Evolutionary conservation across 345 rosid species (phyloP).

Genomic region (Clausena lansium): DNA sequence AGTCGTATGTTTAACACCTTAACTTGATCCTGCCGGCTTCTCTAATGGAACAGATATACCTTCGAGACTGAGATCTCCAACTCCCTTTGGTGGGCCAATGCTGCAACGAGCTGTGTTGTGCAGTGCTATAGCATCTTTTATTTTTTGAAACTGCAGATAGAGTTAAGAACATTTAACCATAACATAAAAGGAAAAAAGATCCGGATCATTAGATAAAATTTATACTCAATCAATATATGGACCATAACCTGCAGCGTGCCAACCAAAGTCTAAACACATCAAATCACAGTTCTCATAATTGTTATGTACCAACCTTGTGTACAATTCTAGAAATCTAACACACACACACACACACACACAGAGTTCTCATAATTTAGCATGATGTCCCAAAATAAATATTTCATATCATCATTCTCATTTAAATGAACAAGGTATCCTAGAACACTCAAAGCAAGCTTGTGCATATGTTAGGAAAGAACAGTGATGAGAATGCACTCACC

Average conservation of each 20-base stretch:
- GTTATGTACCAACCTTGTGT: background rate
- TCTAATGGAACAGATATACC: constrained; percentile 35
- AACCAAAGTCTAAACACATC: background rate
- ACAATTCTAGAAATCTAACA: background rate
- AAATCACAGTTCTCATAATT: background rate
- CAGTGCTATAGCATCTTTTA: constrained; percentile 69
- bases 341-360: background rate
- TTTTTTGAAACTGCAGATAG: constrained; percentile 75
- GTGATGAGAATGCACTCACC: constrained; percentile 34
- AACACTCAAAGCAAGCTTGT: background rate
- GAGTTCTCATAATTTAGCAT: background rate
- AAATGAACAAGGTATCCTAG: background rate
- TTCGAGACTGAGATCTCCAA: constrained; percentile 60
- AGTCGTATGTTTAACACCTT: constrained; percentile 14
- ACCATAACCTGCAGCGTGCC: background rate
- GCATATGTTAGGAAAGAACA: background rate
- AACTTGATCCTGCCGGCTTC: constrained; percentile 40
- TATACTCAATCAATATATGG: background rate
- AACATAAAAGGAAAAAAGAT: background rate
- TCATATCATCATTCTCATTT: background rate
- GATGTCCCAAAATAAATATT: background rate
- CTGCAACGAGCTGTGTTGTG: constrained; percentile 67
- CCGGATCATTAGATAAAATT: background rate
- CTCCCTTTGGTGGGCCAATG: constrained; percentile 51
- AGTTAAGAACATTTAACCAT: background rate